These are phyloP conservation scores for Rutidosis leptorrhynchoides DNA, from an alignment of 129 eudicot genomes.

Conservation along the genomic window DNA sequence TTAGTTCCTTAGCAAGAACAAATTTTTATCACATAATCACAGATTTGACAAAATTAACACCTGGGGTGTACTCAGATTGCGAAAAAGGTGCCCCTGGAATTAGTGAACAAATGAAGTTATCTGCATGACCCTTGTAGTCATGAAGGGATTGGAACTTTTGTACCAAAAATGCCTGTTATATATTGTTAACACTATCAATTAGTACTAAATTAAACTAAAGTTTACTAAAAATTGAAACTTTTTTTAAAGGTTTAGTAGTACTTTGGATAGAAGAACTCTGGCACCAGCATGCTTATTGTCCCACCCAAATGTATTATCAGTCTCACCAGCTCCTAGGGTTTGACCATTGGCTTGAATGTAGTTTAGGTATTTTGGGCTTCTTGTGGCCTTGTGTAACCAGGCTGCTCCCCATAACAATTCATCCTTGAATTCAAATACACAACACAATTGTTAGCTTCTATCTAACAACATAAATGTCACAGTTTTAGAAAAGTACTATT, in stretches of 20 bases:
- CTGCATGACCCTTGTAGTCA: slow-evolving; percentile 96
- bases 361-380: slow-evolving; percentile 62
- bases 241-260: slow-evolving; percentile 17
- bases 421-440: slow-evolving; percentile 42
- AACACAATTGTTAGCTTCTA: not conserved
- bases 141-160: slow-evolving; percentile 84
- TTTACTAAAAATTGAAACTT: not conserved
- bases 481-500: not conserved
- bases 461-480: slow-evolving; percentile 1
- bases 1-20: slow-evolving; percentile 9
- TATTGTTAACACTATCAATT: not conserved
- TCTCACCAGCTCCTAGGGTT: slow-evolving; percentile 80
- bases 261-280: slow-evolving; percentile 92
- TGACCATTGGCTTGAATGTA: slow-evolving; percentile 85
- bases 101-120: slow-evolving; percentile 85
- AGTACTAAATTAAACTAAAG: not conserved
- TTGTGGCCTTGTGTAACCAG: slow-evolving; percentile 94
- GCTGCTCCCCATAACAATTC: slow-evolving; percentile 99
- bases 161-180: slow-evolving; percentile 74
- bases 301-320: slow-evolving; percentile 95
- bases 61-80: slow-evolving; percentile 80
- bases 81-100: slow-evolving; percentile 78
- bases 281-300: slow-evolving; percentile 99
- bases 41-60: slow-evolving; percentile 26
- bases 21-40: not conserved